These are phyloP conservation scores for Aspergillus mulundensis DNA, from an alignment of 495 filamentous ascomycete genomes.

Conservation along the genomic window DNA sequence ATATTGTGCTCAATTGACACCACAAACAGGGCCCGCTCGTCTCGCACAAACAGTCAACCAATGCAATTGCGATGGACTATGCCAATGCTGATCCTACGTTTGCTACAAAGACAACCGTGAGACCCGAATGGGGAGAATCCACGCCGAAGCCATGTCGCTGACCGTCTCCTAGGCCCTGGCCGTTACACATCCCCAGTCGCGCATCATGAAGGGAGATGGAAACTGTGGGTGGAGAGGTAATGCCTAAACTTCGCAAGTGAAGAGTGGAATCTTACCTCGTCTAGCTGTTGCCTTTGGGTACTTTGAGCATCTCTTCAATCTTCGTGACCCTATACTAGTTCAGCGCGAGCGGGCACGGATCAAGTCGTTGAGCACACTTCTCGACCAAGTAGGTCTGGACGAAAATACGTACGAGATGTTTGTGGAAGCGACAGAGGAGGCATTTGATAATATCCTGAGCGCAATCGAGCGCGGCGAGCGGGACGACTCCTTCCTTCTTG, in stretches of 20 bases:
- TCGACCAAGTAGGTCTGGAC: conserved; percentile 65
- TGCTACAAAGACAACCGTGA: conserved; percentile 79
- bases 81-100: conserved; percentile 84
- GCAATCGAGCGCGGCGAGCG: conserved; percentile 51
- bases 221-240: conserved; percentile 98
- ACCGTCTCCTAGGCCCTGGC: conserved; percentile 61
- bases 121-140: conserved; percentile 16
- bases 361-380: conserved; percentile 61
- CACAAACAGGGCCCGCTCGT: conserved; percentile 65
- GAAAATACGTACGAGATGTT: conserved; percentile 76
- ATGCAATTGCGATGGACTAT: conserved; percentile 79
- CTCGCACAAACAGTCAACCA: conserved; percentile 70
- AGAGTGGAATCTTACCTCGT: conserved; percentile 16
- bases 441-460: conserved; percentile 56
- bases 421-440: conserved; percentile 63
- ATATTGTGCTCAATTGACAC: conserved; percentile 1
- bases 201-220: conserved; percentile 85
- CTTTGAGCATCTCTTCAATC: conserved; percentile 75
- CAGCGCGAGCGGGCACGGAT: conserved; percentile 68
- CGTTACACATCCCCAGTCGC: conserved; percentile 80
- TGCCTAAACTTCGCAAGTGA: conserved; percentile 16
- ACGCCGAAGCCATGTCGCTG: conserved; percentile 13
- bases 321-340: conserved; percentile 59
- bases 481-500: conserved; percentile 58
- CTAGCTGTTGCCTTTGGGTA: conserved; percentile 89